Percentiles rank a stretch among this genome's conserved stretches.
Conservation (phyloP, 805 yeast genomes). For the Teunomyces cretensis region DNA sequence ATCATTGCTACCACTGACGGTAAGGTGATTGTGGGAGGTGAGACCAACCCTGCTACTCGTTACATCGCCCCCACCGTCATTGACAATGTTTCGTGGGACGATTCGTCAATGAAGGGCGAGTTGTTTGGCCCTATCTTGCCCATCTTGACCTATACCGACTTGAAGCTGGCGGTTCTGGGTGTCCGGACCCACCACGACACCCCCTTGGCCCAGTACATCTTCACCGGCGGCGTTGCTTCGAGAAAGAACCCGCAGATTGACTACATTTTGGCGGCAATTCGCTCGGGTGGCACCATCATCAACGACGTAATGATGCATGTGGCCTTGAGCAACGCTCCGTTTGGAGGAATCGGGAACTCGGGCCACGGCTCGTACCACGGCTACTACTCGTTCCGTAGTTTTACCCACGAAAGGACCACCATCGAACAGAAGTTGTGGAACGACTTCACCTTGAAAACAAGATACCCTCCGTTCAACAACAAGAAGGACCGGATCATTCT, state of each 20-base stretch:
- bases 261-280: slow-evolving; percentile 47
- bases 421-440: slow-evolving; percentile 64
- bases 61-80: slow-evolving; percentile 75
- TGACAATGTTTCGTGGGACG: slow-evolving; percentile 61
- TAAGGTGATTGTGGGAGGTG: slow-evolving; percentile 47
- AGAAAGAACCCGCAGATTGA: slow-evolving; percentile 40
- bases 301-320: slow-evolving; percentile 76
- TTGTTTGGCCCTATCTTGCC: slow-evolving; percentile 88
- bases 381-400: slow-evolving; percentile 55
- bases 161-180: slow-evolving; percentile 43
- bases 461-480: slow-evolving; percentile 63
- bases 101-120: slow-evolving; percentile 72
- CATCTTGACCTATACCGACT: slow-evolving; percentile 50
- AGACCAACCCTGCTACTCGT: slow-evolving; percentile 36
- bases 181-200: slow-evolving; percentile 58
- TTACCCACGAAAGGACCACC: slow-evolving; percentile 72
- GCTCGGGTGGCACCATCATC: slow-evolving; percentile 71
- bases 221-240: slow-evolving; percentile 46
- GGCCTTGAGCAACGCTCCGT: slow-evolving; percentile 68
- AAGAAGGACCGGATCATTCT: slow-evolving; percentile 32
- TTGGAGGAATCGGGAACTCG: slow-evolving; percentile 87
- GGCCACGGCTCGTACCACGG: slow-evolving; percentile 89
- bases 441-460: slow-evolving; percentile 55
- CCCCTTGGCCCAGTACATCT: slow-evolving; percentile 80
- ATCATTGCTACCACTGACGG: slow-evolving; percentile 56